Percentiles rank a stretch among this genome's conserved stretches.
Conservation (phyloP, 495 filamentous ascomycete genomes). For the Aspergillus diversus region DNA sequence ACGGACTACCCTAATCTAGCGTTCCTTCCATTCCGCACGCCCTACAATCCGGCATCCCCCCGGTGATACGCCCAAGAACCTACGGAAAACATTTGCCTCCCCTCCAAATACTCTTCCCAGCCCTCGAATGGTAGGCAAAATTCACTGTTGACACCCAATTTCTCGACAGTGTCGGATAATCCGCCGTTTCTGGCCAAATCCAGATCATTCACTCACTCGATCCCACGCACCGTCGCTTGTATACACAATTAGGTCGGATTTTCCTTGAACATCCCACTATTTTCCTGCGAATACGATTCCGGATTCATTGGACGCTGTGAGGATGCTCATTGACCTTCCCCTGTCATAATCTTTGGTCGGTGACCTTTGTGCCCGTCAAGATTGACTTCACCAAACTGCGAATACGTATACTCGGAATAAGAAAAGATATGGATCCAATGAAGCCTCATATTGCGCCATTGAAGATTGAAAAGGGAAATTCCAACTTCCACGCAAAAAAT, state of each 20-base stretch:
- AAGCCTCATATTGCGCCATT: conserved; percentile 70
- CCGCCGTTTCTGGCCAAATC: background rate
- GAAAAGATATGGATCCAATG: conserved; percentile 40
- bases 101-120: conserved; percentile 27
- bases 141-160: conserved; percentile 15
- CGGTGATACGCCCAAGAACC: conserved; percentile 24
- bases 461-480: conserved; percentile 66
- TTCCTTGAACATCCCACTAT: background rate
- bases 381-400: conserved; percentile 15
- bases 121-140: conserved; percentile 21
- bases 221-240: background rate
- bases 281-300: background rate
- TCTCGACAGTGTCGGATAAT: conserved; percentile 11
- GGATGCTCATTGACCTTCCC: conserved; percentile 39
- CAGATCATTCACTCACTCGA: conserved; percentile 11
- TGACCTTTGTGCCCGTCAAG: conserved; percentile 33
- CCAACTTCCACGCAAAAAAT: conserved; percentile 39
- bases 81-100: conserved; percentile 24
- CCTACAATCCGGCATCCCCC: conserved; percentile 39
- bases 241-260: background rate
- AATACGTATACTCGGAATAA: conserved; percentile 13
- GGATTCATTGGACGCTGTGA: conserved; percentile 17
- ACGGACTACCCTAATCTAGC: conserved; percentile 34
- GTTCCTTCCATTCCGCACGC: conserved; percentile 36
- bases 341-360: conserved; percentile 40